These are phyloP conservation scores for Sporothrix globosa DNA, from an alignment of 2,329 filamentous ascomycete genomes.

Conservation along the genomic window DNA sequence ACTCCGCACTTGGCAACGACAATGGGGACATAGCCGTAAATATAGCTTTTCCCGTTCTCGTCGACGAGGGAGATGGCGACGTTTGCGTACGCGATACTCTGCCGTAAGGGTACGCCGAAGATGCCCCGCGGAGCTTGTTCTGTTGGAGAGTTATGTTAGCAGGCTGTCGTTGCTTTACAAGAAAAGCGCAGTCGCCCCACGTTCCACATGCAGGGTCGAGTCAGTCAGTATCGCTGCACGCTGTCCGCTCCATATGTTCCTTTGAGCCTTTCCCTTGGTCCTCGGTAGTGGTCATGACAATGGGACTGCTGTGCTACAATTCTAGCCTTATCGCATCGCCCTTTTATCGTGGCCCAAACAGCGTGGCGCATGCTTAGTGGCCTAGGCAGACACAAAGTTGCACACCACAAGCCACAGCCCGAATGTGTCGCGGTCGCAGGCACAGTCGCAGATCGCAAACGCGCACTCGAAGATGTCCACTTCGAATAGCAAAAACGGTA, in stretches of 20 bases:
- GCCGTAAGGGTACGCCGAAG: slow-evolving; percentile 88
- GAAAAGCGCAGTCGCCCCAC: neutral
- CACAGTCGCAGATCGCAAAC: neutral
- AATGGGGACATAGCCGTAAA: slow-evolving; percentile 97
- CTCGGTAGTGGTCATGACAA: slow-evolving; percentile 28
- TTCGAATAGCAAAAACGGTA: neutral
- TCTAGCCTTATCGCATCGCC: slow-evolving; percentile 30
- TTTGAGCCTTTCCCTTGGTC: slow-evolving; percentile 31
- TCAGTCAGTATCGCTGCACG: neutral
- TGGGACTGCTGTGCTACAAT: slow-evolving; percentile 31
- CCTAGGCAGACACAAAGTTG: slow-evolving; percentile 2
- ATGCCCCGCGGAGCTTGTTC: slow-evolving; percentile 69
- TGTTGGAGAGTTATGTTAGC: slow-evolving; percentile 37
- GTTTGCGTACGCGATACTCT: slow-evolving; percentile 96
- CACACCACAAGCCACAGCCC: neutral
- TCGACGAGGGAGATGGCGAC: slow-evolving; percentile 96
- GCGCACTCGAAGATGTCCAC: neutral
- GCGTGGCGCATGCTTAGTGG: slow-evolving; percentile 30
- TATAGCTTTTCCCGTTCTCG: slow-evolving; percentile 90
- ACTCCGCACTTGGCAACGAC: slow-evolving; percentile 98
- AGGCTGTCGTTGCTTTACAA: neutral
- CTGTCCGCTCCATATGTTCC: neutral
- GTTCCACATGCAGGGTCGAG: neutral
- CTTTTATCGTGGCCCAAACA: slow-evolving; percentile 10
- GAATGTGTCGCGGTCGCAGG: neutral